These are phyloP conservation scores for Cutaneotrichosporon cutaneum DNA, from an alignment of 1,284 basidiomycete genomes.

Conservation along the genomic window DNA sequence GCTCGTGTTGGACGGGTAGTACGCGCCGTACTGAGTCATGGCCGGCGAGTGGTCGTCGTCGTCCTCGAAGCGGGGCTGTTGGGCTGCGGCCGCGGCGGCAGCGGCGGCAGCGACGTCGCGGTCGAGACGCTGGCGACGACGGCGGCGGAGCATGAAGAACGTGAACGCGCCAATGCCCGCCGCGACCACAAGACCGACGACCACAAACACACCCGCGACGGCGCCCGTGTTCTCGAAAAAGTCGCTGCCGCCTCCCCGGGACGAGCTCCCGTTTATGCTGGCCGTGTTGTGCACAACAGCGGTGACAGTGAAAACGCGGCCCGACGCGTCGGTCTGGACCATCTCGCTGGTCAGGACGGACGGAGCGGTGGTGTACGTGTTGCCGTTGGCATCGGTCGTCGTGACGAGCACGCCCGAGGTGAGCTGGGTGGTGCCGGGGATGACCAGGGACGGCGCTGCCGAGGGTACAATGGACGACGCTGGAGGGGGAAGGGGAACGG, in stretches of 20 bases:
- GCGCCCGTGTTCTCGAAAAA: slow-evolving; percentile 54
- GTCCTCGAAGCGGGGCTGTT: slow-evolving; percentile 44
- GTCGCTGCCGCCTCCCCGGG: slow-evolving; percentile 22
- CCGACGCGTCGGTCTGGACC: slow-evolving; percentile 24
- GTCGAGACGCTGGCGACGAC: slow-evolving; percentile 51
- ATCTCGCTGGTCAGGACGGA: not conserved
- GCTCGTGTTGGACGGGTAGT: slow-evolving; percentile 38
- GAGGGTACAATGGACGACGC: not conserved
- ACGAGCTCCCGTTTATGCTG: slow-evolving; percentile 16
- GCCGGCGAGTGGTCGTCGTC: slow-evolving; percentile 45
- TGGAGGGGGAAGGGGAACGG: not conserved
- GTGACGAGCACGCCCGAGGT: slow-evolving; percentile 5
- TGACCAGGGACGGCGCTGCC: not conserved
- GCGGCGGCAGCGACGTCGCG: slow-evolving; percentile 54
- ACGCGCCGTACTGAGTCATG: slow-evolving; percentile 50
- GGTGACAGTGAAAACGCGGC: slow-evolving; percentile 43
- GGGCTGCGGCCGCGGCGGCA: slow-evolving; percentile 49
- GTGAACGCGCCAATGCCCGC: slow-evolving; percentile 47
- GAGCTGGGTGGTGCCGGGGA: not conserved
- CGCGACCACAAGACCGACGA: slow-evolving; percentile 50
- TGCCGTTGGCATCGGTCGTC: slow-evolving; percentile 16
- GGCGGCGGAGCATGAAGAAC: slow-evolving; percentile 48
- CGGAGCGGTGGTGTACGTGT: not conserved
- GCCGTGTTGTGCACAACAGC: slow-evolving; percentile 42
- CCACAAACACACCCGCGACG: slow-evolving; percentile 54